Evolutionary conservation across 2,329 filamentous ascomycete genomes (phyloP), one percentile per base, ranked within the genome.

Genomic region (Microsporum canis): DNA sequence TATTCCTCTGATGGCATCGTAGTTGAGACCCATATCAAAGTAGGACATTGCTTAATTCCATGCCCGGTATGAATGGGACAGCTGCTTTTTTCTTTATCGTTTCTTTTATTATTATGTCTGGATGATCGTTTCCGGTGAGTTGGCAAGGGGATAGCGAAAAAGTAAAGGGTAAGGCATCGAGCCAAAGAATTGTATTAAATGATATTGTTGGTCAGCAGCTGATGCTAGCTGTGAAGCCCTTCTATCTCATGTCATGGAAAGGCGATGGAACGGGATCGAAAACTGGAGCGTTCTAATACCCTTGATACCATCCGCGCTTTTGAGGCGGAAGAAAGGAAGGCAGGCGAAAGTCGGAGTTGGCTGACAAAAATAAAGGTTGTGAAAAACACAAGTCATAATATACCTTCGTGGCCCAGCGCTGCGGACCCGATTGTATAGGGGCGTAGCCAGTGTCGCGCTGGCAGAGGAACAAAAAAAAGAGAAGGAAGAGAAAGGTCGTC

Each of bases 111-210:
- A 34, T n/a, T 38, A 4, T 55, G 12, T 55, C 31, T 12, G 45
- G 27, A 31, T 31, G 45, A 17, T 5, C 27, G 7, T 49, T 23
- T 27, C n/a, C 12, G 17, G 43, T 12, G 8, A 39, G 43, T 8
- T 47, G 33, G 14, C 12, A 36, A 7, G 12, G 12, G 49, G 14
- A 43, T 5, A 43, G n/a, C n/a, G 49, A 23, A 3, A 14, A 12
- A 31, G 14, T 12, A 31, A 49, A 34, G 33, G 49, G 49, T 17
- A 55, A 10, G 49, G 33, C 33, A 23, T 36, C 49, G 49, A 55
- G 49, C 33, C 33, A 23, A 55, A 36, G 49, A 55, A 55, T n/a
- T 36, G 49, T 55, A 55, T 55, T 55, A 55, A 55, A 55, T 34
- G 33, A 36, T 55, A 36, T 34, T 47, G 49, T 47, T 47, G 7